A percentile compares a stretch with the other conserved stretches of the same genome.
Conservation (phyloP, 2,329 filamentous ascomycete species). For the Myriosclerotinia curreyana region DNA sequence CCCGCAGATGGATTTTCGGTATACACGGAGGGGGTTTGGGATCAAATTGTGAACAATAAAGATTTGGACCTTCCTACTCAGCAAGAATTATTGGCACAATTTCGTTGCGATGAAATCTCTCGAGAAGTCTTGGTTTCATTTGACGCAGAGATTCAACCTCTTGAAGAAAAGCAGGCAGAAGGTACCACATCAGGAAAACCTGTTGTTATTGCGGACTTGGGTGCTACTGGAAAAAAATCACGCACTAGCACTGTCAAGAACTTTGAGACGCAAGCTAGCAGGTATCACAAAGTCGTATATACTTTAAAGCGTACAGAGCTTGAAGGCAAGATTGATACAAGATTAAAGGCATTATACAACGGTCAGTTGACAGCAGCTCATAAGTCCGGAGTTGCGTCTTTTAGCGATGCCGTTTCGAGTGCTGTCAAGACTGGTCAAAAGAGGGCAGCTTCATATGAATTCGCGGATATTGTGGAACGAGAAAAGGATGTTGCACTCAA, state of each 20-base stretch:
- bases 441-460: constrained; percentile 86
- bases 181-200: constrained; percentile 69
- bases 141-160: constrained; percentile 73
- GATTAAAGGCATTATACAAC: constrained; percentile 82
- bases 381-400: constrained; percentile 79
- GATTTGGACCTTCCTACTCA: constrained; percentile 95
- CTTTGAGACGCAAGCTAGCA: constrained; percentile 88
- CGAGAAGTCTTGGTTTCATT: constrained; percentile 83
- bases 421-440: constrained; percentile 92
- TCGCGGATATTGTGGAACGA: constrained; percentile 84
- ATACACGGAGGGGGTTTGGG: constrained; percentile 93
- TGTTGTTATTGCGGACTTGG: constrained; percentile 71
- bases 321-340: constrained; percentile 79
- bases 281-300: constrained; percentile 97
- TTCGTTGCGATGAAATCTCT: constrained; percentile 94
- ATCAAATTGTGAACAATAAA: constrained; percentile 98
- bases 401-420: constrained; percentile 80
- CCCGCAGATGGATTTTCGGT: constrained; percentile 95
- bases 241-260: constrained; percentile 70
- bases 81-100: constrained; percentile 93
- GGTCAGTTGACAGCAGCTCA: constrained; percentile 87
- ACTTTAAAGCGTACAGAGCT: constrained; percentile 80
- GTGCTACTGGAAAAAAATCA: constrained; percentile 67
- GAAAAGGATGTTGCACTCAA: constrained; percentile 76
- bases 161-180: constrained; percentile 83